Evolutionary conservation across 2,329 filamentous ascomycete species (phyloP), one percentile per base, ranked within the genome.

Genomic region (Ceratocystis destructans): DNA sequence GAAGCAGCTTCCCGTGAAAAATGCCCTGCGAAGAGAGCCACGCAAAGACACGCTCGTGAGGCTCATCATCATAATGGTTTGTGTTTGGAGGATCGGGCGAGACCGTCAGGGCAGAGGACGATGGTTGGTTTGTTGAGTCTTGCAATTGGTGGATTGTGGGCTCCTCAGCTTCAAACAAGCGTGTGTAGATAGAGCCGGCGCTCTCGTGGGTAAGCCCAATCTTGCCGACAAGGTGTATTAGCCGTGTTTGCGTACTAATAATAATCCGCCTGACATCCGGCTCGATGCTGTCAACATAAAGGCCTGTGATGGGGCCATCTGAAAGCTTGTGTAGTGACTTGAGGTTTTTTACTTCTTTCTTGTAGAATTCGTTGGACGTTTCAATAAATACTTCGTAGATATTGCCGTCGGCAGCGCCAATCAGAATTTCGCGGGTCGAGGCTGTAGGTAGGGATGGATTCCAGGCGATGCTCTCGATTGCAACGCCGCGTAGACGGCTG

Each of bases 361-460:
- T 84, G 76, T 96, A 97, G 76, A 96, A 96, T 74, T 97, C 94
- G 62, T 88, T 91, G 15, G 90, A 89, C 2, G 91, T 91, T 75
- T 99, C 94, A 72, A 99, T 93, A 72, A 90, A 97, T 20, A 87
- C 87, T 76, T 99, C 94, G 76, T 96, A 97, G 41, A 99, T 84
- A 74, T 90, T 94, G 31, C 94, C 94, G 76, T 97, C 94, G n/a
- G 89, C 85, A 8, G 91, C 87, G 44, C 94, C 94, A 41, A 99
- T 77, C 7, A 99, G 79, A 46, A 99, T 97, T 79, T 99, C 94
- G 67, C 94, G 83, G 2, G 94, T 99, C 1, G 91, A 96, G 2
- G 92, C 90, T 7, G 93, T 97, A 3, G 94, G 94, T 61, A 93
- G 80, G 2, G 90, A 91, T 1, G 94, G 91, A 72, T 95, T 96